Base-by-base conservation (phyloP, 306 rosid genomes). In the Cicer pinnatifidum region DNA sequence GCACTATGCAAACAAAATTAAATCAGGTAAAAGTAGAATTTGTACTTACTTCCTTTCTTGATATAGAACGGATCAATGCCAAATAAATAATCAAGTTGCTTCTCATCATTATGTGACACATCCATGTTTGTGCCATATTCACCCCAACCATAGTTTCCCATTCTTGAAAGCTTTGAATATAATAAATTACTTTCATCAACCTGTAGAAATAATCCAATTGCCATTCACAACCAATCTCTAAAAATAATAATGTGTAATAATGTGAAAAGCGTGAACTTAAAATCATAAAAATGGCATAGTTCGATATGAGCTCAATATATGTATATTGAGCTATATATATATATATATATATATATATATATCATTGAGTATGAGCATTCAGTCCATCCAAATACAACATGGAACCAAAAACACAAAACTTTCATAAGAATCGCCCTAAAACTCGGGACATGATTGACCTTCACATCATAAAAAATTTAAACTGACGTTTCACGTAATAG, bases 31-130 rank as follows among this genome's bases (percentile, higher is more conserved):
- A 50, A 43, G 33, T 43, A 51, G 37, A 68, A 20, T 57, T 4
- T 8, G 17, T 38, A 67, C 38, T 0, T 1, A 72, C 69, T 83
- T 89, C 98, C 97, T 89, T 88, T 89, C 53, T 82, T 81, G 72
- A 94, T 87, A 82, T 82, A 91, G 81, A 94, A 94, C 33, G 96
- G 94, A 75, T 83, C 62, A 6, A 91, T 80, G 67, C 97, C 96
- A 87, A 94, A 89, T 39, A 80, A 63, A 71, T 78, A 72, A 80
- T 75, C 86, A 60, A 46, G 60, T 13, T 76, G 86, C 82, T 52
- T 76, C 37, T 67, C 79, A 62, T 77, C 87, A 74, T 43, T 56
- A 16, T 66, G 58, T 7, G 83, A 72, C 78, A 72, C 67, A 56
- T 79, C 83, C 45, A 40, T 44, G 63, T 47, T 33, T 16, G 80